Evolutionary conservation across 371 early-diverging fungal genomes (phyloP), one percentile per base, ranked within the genome.

Genomic region (Syncephalastrum contaminatum): DNA sequence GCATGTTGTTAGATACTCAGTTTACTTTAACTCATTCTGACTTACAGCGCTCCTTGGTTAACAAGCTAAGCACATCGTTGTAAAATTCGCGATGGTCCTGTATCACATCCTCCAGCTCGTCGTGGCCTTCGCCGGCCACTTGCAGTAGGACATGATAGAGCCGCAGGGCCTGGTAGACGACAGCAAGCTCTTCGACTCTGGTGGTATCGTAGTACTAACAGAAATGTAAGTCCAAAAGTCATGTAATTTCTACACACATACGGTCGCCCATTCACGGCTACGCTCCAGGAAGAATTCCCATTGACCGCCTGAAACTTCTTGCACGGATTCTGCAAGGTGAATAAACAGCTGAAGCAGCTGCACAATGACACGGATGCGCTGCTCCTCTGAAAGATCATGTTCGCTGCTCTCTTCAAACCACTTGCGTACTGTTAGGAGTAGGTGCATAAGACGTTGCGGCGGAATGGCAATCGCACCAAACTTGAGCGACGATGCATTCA

Each of bases 281-380:
- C 60, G 62, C 0, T 70, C 65, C 41, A 86, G 63, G 60, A 84
- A 79, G 54, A 77, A 71, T 2, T 78, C 69, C 86, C 86, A 84
- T 43, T 84, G 82, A 6, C 72, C 68, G 12, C 80, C 83, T 1
- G 75, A 69, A 20, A 75, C 69, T 25, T 84, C 81, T 62, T 80
- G 78, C 0, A 83, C 61, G 4, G 82, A 69, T 7, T 67, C 58
- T 0, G 80, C 69, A 16, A 84, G 48, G 21, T 73, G 48, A 1
- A 60, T 61, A 36, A 84, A 57, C 0, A 83, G 58, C 40, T 68
- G 62, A 20, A 75, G 68, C 20, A 80, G 43, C 43, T 80, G 63
- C 0, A 76, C 67, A 14, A 67, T 63, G 0, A 78, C 54, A 7
- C 69, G 69, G 18, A 59, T 59, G 15, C 42, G 56, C 30, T 65